Conservation (phyloP, 805 yeast genomes). For the Ogataea ramenticola region DNA sequence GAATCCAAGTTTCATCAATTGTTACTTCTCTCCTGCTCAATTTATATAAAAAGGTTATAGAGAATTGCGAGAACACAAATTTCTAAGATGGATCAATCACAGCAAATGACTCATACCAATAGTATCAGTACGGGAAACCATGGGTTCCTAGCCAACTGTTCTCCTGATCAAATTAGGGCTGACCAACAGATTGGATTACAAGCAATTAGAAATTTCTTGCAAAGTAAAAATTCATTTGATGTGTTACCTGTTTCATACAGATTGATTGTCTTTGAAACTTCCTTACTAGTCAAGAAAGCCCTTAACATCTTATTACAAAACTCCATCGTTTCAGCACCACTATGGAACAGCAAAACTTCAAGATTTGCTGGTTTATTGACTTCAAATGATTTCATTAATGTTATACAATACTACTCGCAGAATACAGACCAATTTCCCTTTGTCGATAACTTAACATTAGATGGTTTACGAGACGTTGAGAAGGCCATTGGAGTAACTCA, state of each 20-base stretch:
- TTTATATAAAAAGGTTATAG: no score
- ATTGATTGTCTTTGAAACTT: constrained; percentile 87
- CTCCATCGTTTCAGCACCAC: constrained; percentile 91
- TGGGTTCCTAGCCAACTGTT: neutral
- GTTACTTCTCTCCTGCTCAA: no score
- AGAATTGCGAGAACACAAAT: no score
- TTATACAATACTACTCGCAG: constrained; percentile 88
- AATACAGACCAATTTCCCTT: constrained; percentile 82
- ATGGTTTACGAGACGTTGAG: constrained; percentile 82
- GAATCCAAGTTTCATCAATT: no score
- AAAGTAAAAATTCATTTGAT: constrained; percentile 91
- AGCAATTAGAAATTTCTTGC: constrained; percentile 76
- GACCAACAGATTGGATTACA: constrained; percentile 73
- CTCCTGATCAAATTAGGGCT: constrained; percentile 28
- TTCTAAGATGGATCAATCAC: neutral
- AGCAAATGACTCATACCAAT: neutral
- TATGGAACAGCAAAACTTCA: constrained; percentile 88
- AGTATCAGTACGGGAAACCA: neutral
- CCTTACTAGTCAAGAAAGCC: constrained; percentile 83
- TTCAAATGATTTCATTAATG: constrained; percentile 87
- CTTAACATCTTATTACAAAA: constrained; percentile 85
- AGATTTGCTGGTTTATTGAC: constrained; percentile 93
- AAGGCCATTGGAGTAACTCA: constrained; percentile 80
- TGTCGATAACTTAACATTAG: constrained; percentile 78
- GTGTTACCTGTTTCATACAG: constrained; percentile 94